phyloP scores from a whole-genome alignment of 1,284 basidiomycete genomes.

The Papiliotrema flavescens region DNA sequence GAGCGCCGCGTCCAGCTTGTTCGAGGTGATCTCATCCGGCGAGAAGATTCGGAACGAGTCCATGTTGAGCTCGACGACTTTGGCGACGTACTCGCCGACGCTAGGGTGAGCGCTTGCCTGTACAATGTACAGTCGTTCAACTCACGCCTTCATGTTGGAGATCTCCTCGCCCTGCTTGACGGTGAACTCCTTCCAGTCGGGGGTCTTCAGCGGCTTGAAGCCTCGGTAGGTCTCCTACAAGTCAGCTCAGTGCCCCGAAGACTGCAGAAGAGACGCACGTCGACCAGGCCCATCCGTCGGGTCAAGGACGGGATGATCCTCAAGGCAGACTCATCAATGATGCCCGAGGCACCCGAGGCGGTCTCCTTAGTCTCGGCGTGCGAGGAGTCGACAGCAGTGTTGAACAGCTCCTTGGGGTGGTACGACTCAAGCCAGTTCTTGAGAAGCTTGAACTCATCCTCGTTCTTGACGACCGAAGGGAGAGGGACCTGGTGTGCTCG shows the following conservation, averaged over 20 bases:
- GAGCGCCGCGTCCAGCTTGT: constrained; percentile 78
- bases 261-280: too few species aligned
- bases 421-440: constrained; percentile 69
- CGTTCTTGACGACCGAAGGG: constrained; percentile 61
- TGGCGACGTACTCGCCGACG: constrained; percentile 32
- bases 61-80: constrained; percentile 66
- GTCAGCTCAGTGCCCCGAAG: constrained; percentile 5
- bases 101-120: constrained; percentile 7
- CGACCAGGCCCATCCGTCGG: constrained; percentile 40
- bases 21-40: constrained; percentile 79
- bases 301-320: constrained; percentile 42
- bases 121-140: not conserved
- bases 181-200: constrained; percentile 62
- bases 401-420: constrained; percentile 62
- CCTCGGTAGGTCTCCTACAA: constrained; percentile 60
- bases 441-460: constrained; percentile 62
- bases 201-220: constrained; percentile 61
- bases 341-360: constrained; percentile 20
- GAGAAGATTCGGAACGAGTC: constrained; percentile 79
- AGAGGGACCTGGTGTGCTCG: constrained; percentile 64
- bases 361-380: constrained; percentile 21
- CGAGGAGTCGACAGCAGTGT: constrained; percentile 45
- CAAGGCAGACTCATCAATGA: constrained; percentile 36
- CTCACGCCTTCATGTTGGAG: constrained; percentile 66
- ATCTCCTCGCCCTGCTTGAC: constrained; percentile 60